phyloP scores from a whole-genome alignment of 192 early-diverging fungal species.

The Entophlyctis luteolus region DNA sequence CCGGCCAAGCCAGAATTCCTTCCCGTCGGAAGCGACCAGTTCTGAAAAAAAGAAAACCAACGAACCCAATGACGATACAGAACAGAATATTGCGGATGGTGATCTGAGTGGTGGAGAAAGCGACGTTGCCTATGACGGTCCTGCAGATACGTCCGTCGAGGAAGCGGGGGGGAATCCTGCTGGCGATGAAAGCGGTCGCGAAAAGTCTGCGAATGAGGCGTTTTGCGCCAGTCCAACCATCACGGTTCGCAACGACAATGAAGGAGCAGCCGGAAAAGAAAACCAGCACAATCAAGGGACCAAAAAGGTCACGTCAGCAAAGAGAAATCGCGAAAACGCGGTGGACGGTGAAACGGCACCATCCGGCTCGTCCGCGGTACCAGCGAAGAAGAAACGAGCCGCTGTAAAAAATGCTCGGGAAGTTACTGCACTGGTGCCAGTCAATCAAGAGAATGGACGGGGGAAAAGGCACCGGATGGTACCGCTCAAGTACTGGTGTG shows the following conservation, averaged over 20 bases:
- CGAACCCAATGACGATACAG: too few relatives aligned
- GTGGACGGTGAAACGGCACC: neutral
- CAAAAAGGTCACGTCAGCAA: neutral
- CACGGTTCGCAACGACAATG: neutral
- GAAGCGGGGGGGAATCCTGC: too few relatives aligned
- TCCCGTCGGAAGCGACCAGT: too few relatives aligned
- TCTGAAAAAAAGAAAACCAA: too few relatives aligned
- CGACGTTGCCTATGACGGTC: too few relatives aligned
- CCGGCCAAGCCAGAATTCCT: too few relatives aligned
- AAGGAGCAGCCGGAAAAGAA: neutral
- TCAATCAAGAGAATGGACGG: slow-evolving; percentile 14
- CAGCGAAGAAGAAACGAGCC: neutral
- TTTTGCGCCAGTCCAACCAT: neutral
- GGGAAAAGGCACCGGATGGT: slow-evolving; percentile 27
- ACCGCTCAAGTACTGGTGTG: slow-evolving; percentile 39
- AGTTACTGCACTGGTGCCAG: neutral
- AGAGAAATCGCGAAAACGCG: neutral
- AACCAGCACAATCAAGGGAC: neutral
- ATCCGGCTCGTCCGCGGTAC: neutral
- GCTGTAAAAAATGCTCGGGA: neutral
- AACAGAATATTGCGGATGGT: too few relatives aligned
- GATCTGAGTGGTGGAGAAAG: too few relatives aligned
- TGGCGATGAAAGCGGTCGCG: too few relatives aligned
- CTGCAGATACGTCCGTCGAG: too few relatives aligned
- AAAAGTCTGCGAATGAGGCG: neutral